These are phyloP conservation scores for Escovopsis weberi DNA, from an alignment of 2,329 filamentous ascomycete species.

Conservation along the genomic window DNA sequence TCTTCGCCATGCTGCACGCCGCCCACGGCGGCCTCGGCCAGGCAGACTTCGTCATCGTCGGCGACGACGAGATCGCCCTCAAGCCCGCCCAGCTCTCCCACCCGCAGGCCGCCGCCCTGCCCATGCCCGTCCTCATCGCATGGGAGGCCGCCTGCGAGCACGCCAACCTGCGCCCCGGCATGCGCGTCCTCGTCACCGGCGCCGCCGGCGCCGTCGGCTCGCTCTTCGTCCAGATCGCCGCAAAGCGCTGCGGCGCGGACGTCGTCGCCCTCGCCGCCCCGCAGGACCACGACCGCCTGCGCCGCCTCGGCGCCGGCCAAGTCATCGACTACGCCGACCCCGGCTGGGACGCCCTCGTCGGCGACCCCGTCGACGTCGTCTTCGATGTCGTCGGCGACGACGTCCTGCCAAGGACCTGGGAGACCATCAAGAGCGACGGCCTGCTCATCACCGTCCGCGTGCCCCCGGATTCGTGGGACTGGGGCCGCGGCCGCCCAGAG, in stretches of 20 bases:
- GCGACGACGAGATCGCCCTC: conserved; percentile 5
- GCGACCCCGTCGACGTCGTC: conserved; percentile 13
- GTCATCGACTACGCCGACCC: conserved; percentile 14
- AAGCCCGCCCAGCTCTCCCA: conserved; percentile 12
- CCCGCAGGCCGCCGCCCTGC: conserved; percentile 15
- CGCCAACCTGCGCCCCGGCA: conserved; percentile 5
- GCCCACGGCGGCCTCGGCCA: conserved; percentile 9
- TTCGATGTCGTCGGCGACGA: conserved; percentile 18
- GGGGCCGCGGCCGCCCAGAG: conserved; percentile 6
- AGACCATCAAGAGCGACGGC: conserved; percentile 14
- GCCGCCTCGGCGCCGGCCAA: conserved; percentile 9
- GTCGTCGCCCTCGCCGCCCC: conserved; percentile 17
- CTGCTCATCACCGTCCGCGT: conserved; percentile 21
- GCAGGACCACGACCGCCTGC: conserved; percentile 7
- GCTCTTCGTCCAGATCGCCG: conserved; percentile 16
- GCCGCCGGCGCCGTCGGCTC: conserved; percentile 17
- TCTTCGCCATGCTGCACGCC: conserved; percentile 15
- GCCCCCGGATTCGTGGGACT: conserved; percentile 19
- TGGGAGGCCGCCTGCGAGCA: conserved; percentile 14
- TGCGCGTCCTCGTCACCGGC: conserved; percentile 16
- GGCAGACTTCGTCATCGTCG: conserved; percentile 14
- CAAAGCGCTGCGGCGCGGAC: conserved; percentile 8
- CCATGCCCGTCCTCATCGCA: conserved; percentile 17
- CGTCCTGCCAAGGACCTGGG: conserved; percentile 16
- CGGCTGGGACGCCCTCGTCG: conserved; percentile 11